Conservation (phyloP, 2,329 filamentous ascomycete genomes). For the Torrubiellomyces zombiae region DNA sequence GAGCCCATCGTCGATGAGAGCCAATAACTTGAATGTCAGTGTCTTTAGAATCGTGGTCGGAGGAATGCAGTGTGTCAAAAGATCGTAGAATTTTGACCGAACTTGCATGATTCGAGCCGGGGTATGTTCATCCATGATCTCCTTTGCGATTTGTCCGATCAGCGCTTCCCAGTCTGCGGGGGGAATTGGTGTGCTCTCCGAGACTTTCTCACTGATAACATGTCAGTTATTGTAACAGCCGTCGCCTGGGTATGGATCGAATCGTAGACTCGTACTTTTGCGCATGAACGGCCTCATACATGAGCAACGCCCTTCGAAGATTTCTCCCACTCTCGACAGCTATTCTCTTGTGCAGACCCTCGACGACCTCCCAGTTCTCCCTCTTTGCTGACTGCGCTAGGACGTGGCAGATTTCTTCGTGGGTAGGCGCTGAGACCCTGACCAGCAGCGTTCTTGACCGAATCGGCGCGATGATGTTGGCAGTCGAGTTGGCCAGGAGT, state of each 20-base stretch:
- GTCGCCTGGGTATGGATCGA: too few relatives aligned
- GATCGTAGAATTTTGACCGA: constrained; percentile 86
- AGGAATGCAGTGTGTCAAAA: constrained; percentile 93
- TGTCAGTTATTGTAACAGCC: constrained; percentile 8
- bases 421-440: constrained; percentile 74
- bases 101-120: constrained; percentile 77
- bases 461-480: constrained; percentile 98
- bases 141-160: constrained; percentile 74
- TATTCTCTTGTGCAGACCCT: constrained; percentile 66
- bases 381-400: constrained; percentile 55
- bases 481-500: constrained; percentile 84
- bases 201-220: constrained; percentile 63
- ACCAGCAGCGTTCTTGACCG: constrained; percentile 81
- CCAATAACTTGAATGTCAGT: constrained; percentile 81
- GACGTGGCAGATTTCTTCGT: constrained; percentile 68
- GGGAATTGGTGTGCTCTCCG: constrained; percentile 74
- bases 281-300: constrained; percentile 94
- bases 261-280: constrained; percentile 55
- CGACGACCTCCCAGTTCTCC: constrained; percentile 67
- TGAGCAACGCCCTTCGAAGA: constrained; percentile 72
- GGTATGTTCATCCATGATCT: constrained; percentile 88
- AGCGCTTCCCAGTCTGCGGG: constrained; percentile 95
- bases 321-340: constrained; percentile 85
- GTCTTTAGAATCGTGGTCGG: constrained; percentile 89
- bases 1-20: constrained; percentile 70